These are phyloP conservation scores for Aureobasidium vineae DNA, from an alignment of 2,329 filamentous ascomycete genomes.

Conservation along the genomic window DNA sequence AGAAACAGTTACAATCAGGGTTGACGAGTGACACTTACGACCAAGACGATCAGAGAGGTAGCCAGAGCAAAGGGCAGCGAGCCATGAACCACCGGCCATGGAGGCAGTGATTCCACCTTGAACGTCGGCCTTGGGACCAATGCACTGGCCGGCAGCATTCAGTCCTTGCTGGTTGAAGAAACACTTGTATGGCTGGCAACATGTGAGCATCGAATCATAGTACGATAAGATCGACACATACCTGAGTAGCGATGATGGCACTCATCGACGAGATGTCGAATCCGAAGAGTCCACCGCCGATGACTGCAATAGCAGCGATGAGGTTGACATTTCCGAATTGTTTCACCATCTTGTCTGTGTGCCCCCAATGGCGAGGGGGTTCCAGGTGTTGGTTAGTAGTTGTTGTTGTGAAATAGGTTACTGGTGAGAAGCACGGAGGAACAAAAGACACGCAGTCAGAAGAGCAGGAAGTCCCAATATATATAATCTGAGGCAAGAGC, in stretches of 20 bases:
- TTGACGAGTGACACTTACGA: conserved; percentile 45
- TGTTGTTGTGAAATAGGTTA: neutral
- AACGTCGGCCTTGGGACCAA: conserved; percentile 53
- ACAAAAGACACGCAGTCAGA: neutral
- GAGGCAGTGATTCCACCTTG: conserved; percentile 69
- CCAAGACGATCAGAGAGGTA: conserved; percentile 58
- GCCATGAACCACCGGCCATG: conserved; percentile 69
- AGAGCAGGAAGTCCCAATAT: conserved; percentile 4
- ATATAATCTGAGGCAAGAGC: neutral
- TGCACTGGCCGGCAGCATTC: conserved; percentile 45
- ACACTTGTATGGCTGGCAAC: conserved; percentile 13
- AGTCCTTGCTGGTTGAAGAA: conserved; percentile 29
- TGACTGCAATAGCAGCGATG: conserved; percentile 57
- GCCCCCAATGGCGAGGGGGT: neutral
- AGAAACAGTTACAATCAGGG: conserved; percentile 37
- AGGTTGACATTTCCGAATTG: conserved; percentile 58
- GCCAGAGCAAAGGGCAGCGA: conserved; percentile 61
- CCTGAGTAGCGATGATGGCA: conserved; percentile 59
- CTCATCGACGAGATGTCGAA: conserved; percentile 78
- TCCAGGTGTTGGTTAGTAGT: neutral
- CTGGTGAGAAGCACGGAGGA: neutral
- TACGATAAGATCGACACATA: conserved; percentile 52
- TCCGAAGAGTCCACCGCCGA: conserved; percentile 69
- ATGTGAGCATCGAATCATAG: neutral
- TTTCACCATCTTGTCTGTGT: conserved; percentile 31